These are phyloP conservation scores for Ophiostoma perfectum DNA, from an alignment of 2,329 filamentous ascomycete species.

Conservation along the genomic window DNA sequence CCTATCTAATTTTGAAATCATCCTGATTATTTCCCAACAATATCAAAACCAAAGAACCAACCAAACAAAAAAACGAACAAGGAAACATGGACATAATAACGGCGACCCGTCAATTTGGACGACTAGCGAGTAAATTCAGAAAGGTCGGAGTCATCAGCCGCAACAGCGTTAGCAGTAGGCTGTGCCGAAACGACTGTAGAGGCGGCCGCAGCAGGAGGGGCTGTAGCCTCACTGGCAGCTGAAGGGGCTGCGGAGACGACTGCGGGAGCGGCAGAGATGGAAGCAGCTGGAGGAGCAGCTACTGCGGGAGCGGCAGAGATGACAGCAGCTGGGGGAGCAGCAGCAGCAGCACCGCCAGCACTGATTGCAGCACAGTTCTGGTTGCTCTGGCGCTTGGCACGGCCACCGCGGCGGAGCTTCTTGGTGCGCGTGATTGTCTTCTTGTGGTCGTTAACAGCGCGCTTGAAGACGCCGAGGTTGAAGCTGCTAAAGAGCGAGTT, in stretches of 20 bases:
- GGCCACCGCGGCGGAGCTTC: constrained; percentile 28
- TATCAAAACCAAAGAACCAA: background rate
- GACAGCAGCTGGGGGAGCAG: background rate
- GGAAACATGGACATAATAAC: no score
- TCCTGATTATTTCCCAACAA: no score
- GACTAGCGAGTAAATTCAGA: background rate
- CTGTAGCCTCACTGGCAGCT: background rate
- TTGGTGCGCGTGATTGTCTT: constrained; percentile 28
- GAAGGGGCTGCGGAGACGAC: background rate
- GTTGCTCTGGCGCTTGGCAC: constrained; percentile 28
- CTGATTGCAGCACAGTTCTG: constrained; percentile 11
- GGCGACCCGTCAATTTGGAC: background rate
- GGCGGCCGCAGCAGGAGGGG: background rate
- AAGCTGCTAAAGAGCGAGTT: constrained; percentile 28
- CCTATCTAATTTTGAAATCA: no score
- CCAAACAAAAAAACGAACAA: background rate
- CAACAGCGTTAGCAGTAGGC: background rate
- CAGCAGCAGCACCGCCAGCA: background rate
- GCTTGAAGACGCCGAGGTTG: constrained; percentile 31
- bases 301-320: background rate
- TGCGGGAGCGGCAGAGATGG: background rate
- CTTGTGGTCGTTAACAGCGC: constrained; percentile 29
- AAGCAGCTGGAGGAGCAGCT: background rate
- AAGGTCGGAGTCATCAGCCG: constrained; percentile 1
- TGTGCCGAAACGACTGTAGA: background rate